Conservation (phyloP, 495 filamentous ascomycete genomes). For the Trichoderma erinaceum region DNA sequence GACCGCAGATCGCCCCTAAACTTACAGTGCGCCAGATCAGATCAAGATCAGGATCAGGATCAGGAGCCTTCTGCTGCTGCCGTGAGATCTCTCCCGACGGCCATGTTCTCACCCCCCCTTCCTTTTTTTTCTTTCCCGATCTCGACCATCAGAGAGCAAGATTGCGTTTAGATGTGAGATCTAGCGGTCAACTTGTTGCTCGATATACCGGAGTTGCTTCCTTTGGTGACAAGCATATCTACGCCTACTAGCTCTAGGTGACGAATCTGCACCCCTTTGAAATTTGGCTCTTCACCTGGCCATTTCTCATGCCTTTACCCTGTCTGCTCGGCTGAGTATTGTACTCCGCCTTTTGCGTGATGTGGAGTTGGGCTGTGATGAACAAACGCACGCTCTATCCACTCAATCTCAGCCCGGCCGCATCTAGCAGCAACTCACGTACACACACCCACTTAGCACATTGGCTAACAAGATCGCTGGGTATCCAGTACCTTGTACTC, state of each 20-base stretch:
- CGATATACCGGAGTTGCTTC: not conserved
- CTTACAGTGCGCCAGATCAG: constrained; percentile 6
- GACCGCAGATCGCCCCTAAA: constrained; percentile 12
- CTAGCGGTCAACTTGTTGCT: not conserved
- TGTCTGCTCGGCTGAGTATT: not conserved
- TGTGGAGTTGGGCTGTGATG: not conserved
- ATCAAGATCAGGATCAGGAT: constrained; percentile 1
- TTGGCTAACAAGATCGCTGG: not conserved
- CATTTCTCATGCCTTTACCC: too few species aligned
- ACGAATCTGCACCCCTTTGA: too few species aligned
- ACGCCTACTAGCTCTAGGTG: too few species aligned
- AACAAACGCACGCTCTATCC: not conserved
- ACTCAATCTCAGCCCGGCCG: not conserved
- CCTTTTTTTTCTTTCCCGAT: not conserved
- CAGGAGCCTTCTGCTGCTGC: not conserved
- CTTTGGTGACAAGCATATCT: too few species aligned
- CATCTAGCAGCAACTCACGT: not conserved
- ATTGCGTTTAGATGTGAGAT: not conserved
- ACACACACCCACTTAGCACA: not conserved
- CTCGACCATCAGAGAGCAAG: not conserved
- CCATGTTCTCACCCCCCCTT: constrained; percentile 2
- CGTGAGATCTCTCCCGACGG: constrained; percentile 6
- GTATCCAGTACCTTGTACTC: not conserved
- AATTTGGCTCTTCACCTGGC: too few species aligned
- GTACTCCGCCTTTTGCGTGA: not conserved